These are phyloP conservation scores for Astrocystis sublimbata DNA, from an alignment of 495 filamentous ascomycete genomes.

Conservation along the genomic window DNA sequence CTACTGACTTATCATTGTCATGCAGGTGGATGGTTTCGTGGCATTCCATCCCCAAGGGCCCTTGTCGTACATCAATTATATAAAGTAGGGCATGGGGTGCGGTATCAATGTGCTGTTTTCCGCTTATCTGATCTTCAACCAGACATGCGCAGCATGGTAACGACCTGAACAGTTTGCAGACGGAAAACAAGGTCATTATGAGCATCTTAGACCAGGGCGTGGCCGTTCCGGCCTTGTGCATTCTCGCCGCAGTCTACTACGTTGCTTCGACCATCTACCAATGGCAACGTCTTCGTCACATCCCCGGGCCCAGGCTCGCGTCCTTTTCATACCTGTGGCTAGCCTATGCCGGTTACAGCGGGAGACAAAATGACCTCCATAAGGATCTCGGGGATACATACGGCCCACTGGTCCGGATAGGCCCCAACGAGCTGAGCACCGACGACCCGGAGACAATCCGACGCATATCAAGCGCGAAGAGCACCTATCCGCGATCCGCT, in stretches of 20 bases:
- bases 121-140: neutral
- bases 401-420: slow-evolving; percentile 45
- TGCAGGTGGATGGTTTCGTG: too few species aligned
- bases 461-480: slow-evolving; percentile 40
- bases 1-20: too few species aligned
- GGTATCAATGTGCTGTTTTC: too few species aligned
- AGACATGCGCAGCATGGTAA: neutral
- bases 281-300: slow-evolving; percentile 33
- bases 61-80: neutral
- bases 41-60: too few species aligned
- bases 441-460: slow-evolving; percentile 45
- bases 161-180: neutral
- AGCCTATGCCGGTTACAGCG: slow-evolving; percentile 18
- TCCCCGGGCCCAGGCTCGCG: slow-evolving; percentile 33
- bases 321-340: slow-evolving; percentile 32
- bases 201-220: neutral
- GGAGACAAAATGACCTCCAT: slow-evolving; percentile 24
- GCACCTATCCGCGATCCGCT: slow-evolving; percentile 38
- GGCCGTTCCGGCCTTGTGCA: neutral
- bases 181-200: neutral
- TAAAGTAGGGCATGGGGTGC: neutral
- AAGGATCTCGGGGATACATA: slow-evolving; percentile 30
- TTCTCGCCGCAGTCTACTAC: slow-evolving; percentile 1
- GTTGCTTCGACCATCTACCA: slow-evolving; percentile 19
- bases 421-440: slow-evolving; percentile 43